Base-by-base conservation (phyloP, 2,329 filamentous ascomycete genomes). In the Nothomitra cinnamomea region DNA sequence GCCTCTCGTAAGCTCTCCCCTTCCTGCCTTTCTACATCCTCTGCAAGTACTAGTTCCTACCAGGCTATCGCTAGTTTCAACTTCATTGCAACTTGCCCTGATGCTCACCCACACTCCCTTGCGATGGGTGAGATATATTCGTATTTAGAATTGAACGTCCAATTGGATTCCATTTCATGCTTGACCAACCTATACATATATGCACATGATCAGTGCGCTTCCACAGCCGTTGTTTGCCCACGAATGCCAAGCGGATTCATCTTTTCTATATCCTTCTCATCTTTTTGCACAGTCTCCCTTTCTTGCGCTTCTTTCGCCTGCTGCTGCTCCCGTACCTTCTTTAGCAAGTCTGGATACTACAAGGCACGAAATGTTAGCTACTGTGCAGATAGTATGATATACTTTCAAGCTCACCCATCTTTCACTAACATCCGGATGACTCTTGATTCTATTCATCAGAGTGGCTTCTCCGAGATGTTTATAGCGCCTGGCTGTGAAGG, bases 371-470 rank as follows among this genome's bases (percentile, higher is more conserved):
- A 41, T 38, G 5, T 49, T 25, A 49, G 35, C 12, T 19, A 10
- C 19, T 1, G 28, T 6, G 28, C 28, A 35, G 15, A 28, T 28
- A 32, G 13, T 19, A 12, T 10, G 19, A 8, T 17, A 12, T 19
- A 25, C 24, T 4, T 1, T 22, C 4, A 38, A 17, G 22, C 15
- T 32, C 25, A 41, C 66, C 70, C 86, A 94, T 60, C 80, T 72
- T 72, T 89, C 84, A 1, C 85, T 86, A 1, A 94, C 87, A 65
- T 94, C 87, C 2, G 83, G 84, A 69, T 94, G 87, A 59, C 83
- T 88, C 74, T 89, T 92, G 60, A 94, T 75, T 13, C 87, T 71
- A 67, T 94, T 94, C 69, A 85, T 76, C 64, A 94, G 69, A 55
- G 86, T 94, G 10, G 87, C 87, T 71, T 94, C 86, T 3, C 87